Conservation (phyloP, 2,329 filamentous ascomycete genomes). For the Coniochaeta sp. region DNA sequence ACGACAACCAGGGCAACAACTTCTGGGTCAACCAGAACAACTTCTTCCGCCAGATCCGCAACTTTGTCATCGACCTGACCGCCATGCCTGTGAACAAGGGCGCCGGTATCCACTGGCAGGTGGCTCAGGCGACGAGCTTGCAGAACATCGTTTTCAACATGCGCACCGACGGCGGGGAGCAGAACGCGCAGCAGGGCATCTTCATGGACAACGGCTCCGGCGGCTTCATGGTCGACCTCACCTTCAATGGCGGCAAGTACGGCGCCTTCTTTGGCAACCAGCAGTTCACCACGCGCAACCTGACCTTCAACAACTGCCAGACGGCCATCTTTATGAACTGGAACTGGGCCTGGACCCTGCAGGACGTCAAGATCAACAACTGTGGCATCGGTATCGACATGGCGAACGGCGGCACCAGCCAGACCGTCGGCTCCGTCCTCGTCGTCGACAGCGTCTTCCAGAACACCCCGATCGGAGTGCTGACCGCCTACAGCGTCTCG, state of each 20-base stretch:
- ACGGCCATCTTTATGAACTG: constrained; percentile 86
- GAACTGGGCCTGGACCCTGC: constrained; percentile 85
- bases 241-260: constrained; percentile 74
- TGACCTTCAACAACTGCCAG: constrained; percentile 74
- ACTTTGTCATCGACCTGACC: constrained; percentile 73
- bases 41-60: constrained; percentile 77
- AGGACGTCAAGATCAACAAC: constrained; percentile 66
- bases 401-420: constrained; percentile 53
- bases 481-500: constrained; percentile 61
- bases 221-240: constrained; percentile 75
- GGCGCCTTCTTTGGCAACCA: constrained; percentile 79
- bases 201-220: constrained; percentile 84
- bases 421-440: constrained; percentile 80
- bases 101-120: constrained; percentile 77
- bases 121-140: constrained; percentile 73
- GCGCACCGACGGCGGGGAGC: constrained; percentile 54
- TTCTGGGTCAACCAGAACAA: constrained; percentile 79
- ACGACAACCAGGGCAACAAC: constrained; percentile 59
- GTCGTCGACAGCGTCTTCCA: constrained; percentile 74
- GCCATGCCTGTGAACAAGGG: constrained; percentile 52
- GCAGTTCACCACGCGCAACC: constrained; percentile 79
- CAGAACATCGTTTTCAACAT: constrained; percentile 81
- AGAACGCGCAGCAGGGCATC: constrained; percentile 67
- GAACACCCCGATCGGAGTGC: constrained; percentile 69
- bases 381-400: constrained; percentile 75